phyloP scores from a whole-genome alignment of 2,329 filamentous ascomycete species.

The Alternaria infectoria region DNA sequence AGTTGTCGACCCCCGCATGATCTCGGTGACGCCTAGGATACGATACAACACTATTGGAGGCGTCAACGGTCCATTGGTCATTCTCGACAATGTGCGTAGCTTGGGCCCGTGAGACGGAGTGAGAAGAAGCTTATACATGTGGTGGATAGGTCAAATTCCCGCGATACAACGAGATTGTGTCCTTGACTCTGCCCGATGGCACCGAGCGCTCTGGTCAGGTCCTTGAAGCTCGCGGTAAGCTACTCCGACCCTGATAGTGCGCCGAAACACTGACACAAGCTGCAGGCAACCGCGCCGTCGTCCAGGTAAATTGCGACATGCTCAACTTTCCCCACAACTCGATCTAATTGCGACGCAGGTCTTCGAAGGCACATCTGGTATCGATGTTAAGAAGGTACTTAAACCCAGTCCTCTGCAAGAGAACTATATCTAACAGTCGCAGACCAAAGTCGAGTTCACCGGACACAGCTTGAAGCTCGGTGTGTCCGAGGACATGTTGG shows the following conservation, averaged over 20 bases:
- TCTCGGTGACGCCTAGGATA: slow-evolving; percentile 71
- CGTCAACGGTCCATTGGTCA: slow-evolving; percentile 96
- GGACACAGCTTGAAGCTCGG: slow-evolving; percentile 97
- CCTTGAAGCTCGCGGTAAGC: slow-evolving; percentile 90
- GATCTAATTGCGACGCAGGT: slow-evolving; percentile 65
- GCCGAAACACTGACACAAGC: slow-evolving; percentile 20
- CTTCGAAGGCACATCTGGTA: slow-evolving; percentile 95
- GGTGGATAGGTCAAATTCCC: slow-evolving; percentile 87
- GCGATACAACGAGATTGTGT: slow-evolving; percentile 96
- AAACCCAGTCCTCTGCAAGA: slow-evolving; percentile 10
- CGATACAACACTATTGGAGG: slow-evolving; percentile 98
- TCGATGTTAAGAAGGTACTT: slow-evolving; percentile 92
- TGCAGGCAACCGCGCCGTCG: slow-evolving; percentile 87
- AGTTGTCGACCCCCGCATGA: slow-evolving; percentile 57
- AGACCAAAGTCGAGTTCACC: slow-evolving; percentile 98
- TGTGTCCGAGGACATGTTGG: slow-evolving; percentile 99
- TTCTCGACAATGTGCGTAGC: slow-evolving; percentile 85
- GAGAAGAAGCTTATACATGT: slow-evolving; percentile 27
- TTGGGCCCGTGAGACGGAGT: slow-evolving; percentile 2
- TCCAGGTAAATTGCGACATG: slow-evolving; percentile 70
- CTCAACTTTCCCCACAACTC: background rate
- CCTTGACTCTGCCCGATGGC: slow-evolving; percentile 93
- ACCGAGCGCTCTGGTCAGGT: slow-evolving; percentile 93
- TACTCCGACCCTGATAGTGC: background rate
- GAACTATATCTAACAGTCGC: slow-evolving; percentile 31